Percentiles rank a stretch among this genome's conserved stretches.
phyloP scores from a whole-genome alignment of 164 flowering plant species.

The Magnolia sinica region DNA sequence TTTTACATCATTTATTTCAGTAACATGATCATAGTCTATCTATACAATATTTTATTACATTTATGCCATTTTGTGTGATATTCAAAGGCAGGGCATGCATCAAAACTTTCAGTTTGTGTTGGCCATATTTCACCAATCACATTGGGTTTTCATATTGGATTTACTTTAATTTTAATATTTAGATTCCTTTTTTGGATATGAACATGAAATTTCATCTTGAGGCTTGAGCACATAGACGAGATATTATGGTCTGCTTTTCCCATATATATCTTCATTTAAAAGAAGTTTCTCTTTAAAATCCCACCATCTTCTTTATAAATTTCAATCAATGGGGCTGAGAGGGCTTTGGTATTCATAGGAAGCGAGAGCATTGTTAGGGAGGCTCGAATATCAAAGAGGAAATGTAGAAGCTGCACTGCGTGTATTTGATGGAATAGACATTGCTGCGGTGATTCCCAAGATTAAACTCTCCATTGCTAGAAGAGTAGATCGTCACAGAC shows the following conservation, averaged over 20 bases:
- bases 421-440: conserved; percentile 91
- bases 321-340: conserved; percentile 1
- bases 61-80: too few species aligned
- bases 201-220: background rate
- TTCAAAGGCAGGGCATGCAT: too few species aligned
- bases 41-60: too few species aligned
- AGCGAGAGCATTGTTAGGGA: conserved; percentile 89
- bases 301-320: background rate
- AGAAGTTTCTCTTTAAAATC: background rate
- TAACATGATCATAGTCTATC: too few species aligned
- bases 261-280: background rate
- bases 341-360: conserved; percentile 43
- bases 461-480: conserved; percentile 57
- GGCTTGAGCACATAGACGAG: background rate
- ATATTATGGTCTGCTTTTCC: background rate
- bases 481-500: conserved; percentile 49
- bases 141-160: background rate
- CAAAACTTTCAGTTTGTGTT: too few species aligned
- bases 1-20: too few species aligned
- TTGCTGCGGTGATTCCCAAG: conserved; percentile 63
- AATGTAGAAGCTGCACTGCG: conserved; percentile 82
- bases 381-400: conserved; percentile 88
- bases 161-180: background rate
- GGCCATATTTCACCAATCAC: background rate
- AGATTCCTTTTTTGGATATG: background rate